A percentile compares a stretch with the other conserved stretches of the same genome.
Evolutionary conservation across 768 basidiomycete species (phyloP).

Genomic region (Chlorophyllum brunneum): DNA sequence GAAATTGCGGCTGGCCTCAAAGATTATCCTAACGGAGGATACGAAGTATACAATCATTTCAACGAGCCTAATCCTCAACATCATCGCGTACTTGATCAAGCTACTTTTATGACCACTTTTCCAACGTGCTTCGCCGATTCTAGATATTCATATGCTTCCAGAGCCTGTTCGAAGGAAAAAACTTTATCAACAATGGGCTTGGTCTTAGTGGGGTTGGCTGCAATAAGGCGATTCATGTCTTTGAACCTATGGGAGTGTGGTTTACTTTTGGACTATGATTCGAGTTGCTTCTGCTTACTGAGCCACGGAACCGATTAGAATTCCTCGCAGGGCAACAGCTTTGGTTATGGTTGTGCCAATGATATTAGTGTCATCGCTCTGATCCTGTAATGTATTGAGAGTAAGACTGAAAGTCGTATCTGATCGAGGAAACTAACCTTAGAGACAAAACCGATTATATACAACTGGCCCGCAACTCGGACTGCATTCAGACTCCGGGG

Average conservation of each 20-base stretch:
- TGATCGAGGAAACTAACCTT: conserved; percentile 23
- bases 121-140: conserved; percentile 53
- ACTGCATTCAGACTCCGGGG: conserved; percentile 36
- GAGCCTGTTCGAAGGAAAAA: conserved; percentile 49
- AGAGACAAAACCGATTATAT: conserved; percentile 50
- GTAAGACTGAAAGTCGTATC: background rate
- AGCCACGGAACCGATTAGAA: conserved; percentile 54
- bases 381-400: background rate
- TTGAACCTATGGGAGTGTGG: conserved; percentile 35
- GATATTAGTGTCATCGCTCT: conserved; percentile 24
- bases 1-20: no score
- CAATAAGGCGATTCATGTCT: conserved; percentile 44
- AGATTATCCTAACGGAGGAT: no score
- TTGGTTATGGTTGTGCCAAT: conserved; percentile 31
- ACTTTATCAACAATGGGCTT: conserved; percentile 52
- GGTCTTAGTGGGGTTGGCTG: conserved; percentile 33
- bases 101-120: conserved; percentile 51
- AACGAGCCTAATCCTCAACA: no score
- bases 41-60: no score
- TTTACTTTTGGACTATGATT: conserved; percentile 20
- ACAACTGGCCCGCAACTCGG: conserved; percentile 38
- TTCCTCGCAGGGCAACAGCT: conserved; percentile 42
- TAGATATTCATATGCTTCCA: conserved; percentile 48
- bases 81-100: background rate
- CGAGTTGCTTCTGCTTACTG: conserved; percentile 35